These are phyloP conservation scores for Aspergillus chevalieri DNA, from an alignment of 2,329 filamentous ascomycete species.

Conservation along the genomic window DNA sequence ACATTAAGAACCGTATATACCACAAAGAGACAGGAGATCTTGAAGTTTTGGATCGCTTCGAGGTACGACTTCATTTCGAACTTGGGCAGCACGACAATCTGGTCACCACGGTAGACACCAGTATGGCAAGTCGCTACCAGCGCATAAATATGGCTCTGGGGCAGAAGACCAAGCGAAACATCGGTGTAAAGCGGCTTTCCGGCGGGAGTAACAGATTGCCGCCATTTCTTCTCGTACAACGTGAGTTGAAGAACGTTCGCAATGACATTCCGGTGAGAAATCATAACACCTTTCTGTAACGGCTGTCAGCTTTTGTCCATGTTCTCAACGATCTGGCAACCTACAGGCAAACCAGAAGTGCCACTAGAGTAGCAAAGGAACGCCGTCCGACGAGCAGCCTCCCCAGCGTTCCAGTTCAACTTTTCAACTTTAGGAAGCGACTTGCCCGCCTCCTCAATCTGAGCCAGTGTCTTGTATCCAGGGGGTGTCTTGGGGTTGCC, in stretches of 20 bases:
- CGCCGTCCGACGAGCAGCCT: conserved; percentile 56
- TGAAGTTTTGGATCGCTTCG: conserved; percentile 59
- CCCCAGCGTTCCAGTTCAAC: conserved; percentile 36
- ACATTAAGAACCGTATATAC: conserved; percentile 38
- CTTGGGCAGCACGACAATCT: conserved; percentile 62
- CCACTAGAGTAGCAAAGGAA: conserved; percentile 77
- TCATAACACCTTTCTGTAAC: conserved; percentile 71
- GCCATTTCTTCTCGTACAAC: conserved; percentile 43
- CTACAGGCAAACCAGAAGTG: conserved; percentile 69
- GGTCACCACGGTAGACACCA: conserved; percentile 64
- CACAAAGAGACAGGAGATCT: conserved; percentile 61
- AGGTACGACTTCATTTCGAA: conserved; percentile 67
- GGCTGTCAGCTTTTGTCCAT: conserved; percentile 6
- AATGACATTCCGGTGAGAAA: conserved; percentile 73
- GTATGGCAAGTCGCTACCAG: conserved; percentile 64
- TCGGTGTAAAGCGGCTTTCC: conserved; percentile 49
- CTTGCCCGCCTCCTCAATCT: conserved; percentile 58
- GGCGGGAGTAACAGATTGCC: conserved; percentile 16
- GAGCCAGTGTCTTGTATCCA: conserved; percentile 58
- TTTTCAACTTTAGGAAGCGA: conserved; percentile 34
- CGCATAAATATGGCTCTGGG: conserved; percentile 76
- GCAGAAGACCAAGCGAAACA: conserved; percentile 62
- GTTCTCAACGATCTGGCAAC: background rate
- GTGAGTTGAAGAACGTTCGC: conserved; percentile 63
- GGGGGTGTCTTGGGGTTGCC: conserved; percentile 40